Conservation (phyloP, 1,139 yeast genomes). For the Waltiozyma sp. region DNA sequence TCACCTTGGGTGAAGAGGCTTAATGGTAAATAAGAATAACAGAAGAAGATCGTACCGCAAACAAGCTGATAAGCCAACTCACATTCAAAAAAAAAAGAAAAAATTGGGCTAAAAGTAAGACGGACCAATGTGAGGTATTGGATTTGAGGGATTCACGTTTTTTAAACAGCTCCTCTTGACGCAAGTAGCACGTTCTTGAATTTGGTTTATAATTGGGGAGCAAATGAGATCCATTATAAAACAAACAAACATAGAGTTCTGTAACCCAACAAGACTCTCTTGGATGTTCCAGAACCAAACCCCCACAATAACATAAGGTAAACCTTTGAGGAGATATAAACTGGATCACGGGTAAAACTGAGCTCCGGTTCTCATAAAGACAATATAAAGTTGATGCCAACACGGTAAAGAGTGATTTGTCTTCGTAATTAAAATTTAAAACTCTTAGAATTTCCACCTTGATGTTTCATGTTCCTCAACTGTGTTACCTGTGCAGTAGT, state of each 20-base stretch:
- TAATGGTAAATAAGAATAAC: slow-evolving; percentile 48
- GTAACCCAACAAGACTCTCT: slow-evolving; percentile 34
- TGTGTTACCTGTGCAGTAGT: slow-evolving; percentile 20
- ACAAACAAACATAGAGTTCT: slow-evolving; percentile 38
- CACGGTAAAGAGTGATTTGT: slow-evolving; percentile 24
- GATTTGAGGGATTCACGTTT: slow-evolving; percentile 46
- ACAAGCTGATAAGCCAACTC: slow-evolving; percentile 47
- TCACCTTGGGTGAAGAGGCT: slow-evolving; percentile 34
- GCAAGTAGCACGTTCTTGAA: slow-evolving; percentile 41
- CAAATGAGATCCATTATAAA: slow-evolving; percentile 36
- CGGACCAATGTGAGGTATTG: slow-evolving; percentile 50
- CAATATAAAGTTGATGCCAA: slow-evolving; percentile 21
- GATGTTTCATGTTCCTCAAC: slow-evolving; percentile 7
- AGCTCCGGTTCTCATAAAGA: slow-evolving; percentile 21
- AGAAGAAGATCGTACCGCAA: slow-evolving; percentile 40
- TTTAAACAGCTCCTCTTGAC: slow-evolving; percentile 41
- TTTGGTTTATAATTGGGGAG: slow-evolving; percentile 43
- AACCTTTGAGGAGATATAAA: slow-evolving; percentile 27
- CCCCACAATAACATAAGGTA: slow-evolving; percentile 29
- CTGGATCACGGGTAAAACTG: slow-evolving; percentile 32
- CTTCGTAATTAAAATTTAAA: slow-evolving; percentile 1
- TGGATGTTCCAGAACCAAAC: slow-evolving; percentile 40
- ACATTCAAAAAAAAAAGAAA: too few species aligned
- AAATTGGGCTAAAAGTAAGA: slow-evolving; percentile 37
- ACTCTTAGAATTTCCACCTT: slow-evolving; percentile 1